These are phyloP conservation scores for Diaporthe australafricana DNA, from an alignment of 2,329 filamentous ascomycete genomes.

Conservation along the genomic window DNA sequence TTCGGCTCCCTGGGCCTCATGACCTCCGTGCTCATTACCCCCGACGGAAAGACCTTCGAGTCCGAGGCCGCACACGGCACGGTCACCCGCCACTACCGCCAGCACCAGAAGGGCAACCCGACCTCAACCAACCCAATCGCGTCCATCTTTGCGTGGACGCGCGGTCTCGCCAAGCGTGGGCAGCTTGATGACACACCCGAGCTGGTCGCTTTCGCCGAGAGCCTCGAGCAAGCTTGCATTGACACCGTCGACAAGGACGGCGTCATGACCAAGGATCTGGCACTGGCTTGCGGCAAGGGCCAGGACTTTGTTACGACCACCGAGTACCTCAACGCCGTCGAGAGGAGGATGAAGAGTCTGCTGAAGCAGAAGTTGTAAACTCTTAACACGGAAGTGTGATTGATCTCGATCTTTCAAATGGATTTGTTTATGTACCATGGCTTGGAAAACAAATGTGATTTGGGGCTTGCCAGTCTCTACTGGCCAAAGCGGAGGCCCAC, in stretches of 20 bases:
- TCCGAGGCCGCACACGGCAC: constrained; percentile 98
- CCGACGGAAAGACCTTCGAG: constrained; percentile 96
- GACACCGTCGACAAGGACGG: constrained; percentile 94
- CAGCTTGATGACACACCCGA: constrained; percentile 94
- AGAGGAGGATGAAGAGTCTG: constrained; percentile 85
- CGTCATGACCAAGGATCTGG: constrained; percentile 99
- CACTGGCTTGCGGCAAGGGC: constrained; percentile 92
- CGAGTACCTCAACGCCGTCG: constrained; percentile 93
- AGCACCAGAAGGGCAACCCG: constrained; percentile 97
- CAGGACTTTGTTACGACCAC: constrained; percentile 90
- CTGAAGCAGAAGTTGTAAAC: constrained; percentile 82
- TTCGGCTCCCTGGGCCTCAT: constrained; percentile 98
- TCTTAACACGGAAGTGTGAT: not conserved
- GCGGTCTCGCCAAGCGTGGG: constrained; percentile 91
- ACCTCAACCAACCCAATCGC: constrained; percentile 99
- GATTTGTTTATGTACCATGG: not conserved
- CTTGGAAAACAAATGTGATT: not conserved
- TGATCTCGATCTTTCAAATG: too few relatives aligned
- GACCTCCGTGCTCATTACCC: constrained; percentile 97
- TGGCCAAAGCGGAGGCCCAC: not conserved
- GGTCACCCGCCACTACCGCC: constrained; percentile 97
- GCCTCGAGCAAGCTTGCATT: constrained; percentile 90
- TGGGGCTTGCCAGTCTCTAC: not conserved
- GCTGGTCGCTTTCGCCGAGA: constrained; percentile 89
- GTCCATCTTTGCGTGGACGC: constrained; percentile 99